Evolutionary conservation across 1,284 basidiomycete genomes (phyloP).

Genomic region (Farysia itapuensis): DNA sequence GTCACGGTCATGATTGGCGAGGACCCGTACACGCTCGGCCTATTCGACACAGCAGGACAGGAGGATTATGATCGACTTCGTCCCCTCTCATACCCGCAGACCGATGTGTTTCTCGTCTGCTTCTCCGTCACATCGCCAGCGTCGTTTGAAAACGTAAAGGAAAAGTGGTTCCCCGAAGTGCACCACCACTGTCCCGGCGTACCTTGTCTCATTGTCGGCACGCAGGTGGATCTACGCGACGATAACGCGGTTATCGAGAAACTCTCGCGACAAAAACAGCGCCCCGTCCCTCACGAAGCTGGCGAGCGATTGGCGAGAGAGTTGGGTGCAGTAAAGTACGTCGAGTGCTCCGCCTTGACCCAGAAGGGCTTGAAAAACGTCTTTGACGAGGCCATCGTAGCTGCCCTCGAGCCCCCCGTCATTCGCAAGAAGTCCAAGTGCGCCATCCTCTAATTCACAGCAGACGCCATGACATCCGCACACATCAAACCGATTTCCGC

Average conservation of each 20-base stretch:
- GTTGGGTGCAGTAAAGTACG: slow-evolving; percentile 96
- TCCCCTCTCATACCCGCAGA: slow-evolving; percentile 98
- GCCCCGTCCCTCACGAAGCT: slow-evolving; percentile 81
- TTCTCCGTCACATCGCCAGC: slow-evolving; percentile 98
- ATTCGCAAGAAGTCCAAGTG: slow-evolving; percentile 77
- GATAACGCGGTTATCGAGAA: slow-evolving; percentile 92
- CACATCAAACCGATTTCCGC: too few relatives aligned
- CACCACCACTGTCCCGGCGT: slow-evolving; percentile 99
- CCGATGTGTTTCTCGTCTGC: slow-evolving; percentile 98
- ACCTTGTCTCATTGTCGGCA: slow-evolving; percentile 97
- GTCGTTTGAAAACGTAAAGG: slow-evolving; percentile 99
- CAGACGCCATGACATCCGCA: too few relatives aligned
- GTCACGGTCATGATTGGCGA: slow-evolving; percentile 99
- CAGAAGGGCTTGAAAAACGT: slow-evolving; percentile 99
- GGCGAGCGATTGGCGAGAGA: slow-evolving; percentile 93
- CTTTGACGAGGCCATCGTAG: slow-evolving; percentile 99
- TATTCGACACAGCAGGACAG: slow-evolving; percentile 99
- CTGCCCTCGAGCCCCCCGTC: slow-evolving; percentile 93
- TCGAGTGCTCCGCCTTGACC: slow-evolving; percentile 97
- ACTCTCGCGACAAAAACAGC: slow-evolving; percentile 90
- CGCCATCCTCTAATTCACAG: slow-evolving; percentile 75
- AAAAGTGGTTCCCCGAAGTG: slow-evolving; percentile 99
- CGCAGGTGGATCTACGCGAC: slow-evolving; percentile 95
- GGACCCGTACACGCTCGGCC: slow-evolving; percentile 94
- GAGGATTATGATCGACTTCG: slow-evolving; percentile 99